Conservation (phyloP, 2,329 filamentous ascomycete genomes). For the Coleophoma eucalyptorum region DNA sequence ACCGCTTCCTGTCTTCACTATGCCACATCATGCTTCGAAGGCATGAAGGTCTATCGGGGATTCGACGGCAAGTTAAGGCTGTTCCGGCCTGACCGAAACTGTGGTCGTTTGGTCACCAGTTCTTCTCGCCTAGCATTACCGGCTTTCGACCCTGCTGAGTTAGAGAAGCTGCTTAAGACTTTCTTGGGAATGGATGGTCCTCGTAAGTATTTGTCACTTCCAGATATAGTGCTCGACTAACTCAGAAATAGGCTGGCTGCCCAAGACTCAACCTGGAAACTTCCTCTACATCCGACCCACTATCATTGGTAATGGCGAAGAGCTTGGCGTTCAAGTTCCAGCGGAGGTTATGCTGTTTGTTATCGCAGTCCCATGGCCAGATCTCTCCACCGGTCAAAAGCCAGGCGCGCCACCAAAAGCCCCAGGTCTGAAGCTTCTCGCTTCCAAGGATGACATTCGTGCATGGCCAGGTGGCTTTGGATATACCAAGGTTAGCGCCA, state of each 20-base stretch:
- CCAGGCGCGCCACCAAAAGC: conserved; percentile 34
- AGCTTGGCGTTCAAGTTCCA: conserved; percentile 77
- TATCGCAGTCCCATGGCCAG: conserved; percentile 59
- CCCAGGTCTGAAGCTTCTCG: conserved; percentile 68
- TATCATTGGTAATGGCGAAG: conserved; percentile 76
- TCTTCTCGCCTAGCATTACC: conserved; percentile 68
- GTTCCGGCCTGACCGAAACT: conserved; percentile 58
- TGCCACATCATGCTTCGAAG: conserved; percentile 85
- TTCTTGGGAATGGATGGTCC: conserved; percentile 70
- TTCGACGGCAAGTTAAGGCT: conserved; percentile 59
- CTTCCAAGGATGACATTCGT: conserved; percentile 75
- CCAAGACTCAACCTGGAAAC: conserved; percentile 59
- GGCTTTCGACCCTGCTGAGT: conserved; percentile 64
- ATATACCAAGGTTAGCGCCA: conserved; percentile 87
- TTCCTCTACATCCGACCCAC: conserved; percentile 87
- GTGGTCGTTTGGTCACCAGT: conserved; percentile 45
- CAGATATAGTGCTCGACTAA: neutral
- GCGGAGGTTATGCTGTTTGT: conserved; percentile 83
- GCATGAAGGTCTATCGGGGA: conserved; percentile 78
- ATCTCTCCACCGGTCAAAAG: conserved; percentile 20
- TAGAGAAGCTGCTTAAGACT: conserved; percentile 69
- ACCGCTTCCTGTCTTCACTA: conserved; percentile 82
- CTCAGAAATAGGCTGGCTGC: conserved; percentile 62
- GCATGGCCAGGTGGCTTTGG: conserved; percentile 94
- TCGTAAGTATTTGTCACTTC: conserved; percentile 12